These are phyloP conservation scores for Nicotiana rustica DNA, from an alignment of 305 asterid genomes.

Conservation along the genomic window DNA sequence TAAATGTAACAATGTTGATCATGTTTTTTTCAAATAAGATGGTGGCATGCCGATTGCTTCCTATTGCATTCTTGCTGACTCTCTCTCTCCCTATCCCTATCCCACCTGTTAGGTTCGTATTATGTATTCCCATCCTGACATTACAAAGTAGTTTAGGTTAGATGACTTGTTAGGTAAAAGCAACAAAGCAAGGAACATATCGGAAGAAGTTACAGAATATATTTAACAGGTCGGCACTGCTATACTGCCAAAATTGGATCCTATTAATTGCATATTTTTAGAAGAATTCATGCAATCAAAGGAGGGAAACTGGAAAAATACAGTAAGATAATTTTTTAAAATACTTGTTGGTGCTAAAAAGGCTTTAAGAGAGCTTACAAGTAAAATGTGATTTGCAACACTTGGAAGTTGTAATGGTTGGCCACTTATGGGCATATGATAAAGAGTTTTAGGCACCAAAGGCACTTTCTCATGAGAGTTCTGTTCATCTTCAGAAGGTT, in stretches of 20 bases:
- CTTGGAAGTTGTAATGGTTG: not conserved
- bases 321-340: not conserved
- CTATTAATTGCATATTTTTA: not conserved
- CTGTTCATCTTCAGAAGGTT: not conserved
- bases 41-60: conserved; percentile 5
- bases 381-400: not conserved
- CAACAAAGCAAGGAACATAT: not conserved
- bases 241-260: not conserved
- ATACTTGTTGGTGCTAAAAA: not conserved
- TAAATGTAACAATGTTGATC: not conserved
- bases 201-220: not conserved
- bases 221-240: not conserved
- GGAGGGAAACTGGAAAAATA: not conserved
- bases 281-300: conserved; percentile 15
- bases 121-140: not conserved
- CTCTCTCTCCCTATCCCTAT: not conserved
- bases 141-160: conserved; percentile 7
- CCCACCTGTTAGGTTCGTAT: not conserved
- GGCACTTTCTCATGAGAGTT: not conserved
- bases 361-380: not conserved
- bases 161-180: not conserved
- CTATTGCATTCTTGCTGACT: not conserved
- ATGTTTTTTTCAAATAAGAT: not conserved
- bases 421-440: not conserved
- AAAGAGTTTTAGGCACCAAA: not conserved